phyloP scores from a whole-genome alignment of 2,329 filamentous ascomycete species.

The Verticillium nonalfalfae region DNA sequence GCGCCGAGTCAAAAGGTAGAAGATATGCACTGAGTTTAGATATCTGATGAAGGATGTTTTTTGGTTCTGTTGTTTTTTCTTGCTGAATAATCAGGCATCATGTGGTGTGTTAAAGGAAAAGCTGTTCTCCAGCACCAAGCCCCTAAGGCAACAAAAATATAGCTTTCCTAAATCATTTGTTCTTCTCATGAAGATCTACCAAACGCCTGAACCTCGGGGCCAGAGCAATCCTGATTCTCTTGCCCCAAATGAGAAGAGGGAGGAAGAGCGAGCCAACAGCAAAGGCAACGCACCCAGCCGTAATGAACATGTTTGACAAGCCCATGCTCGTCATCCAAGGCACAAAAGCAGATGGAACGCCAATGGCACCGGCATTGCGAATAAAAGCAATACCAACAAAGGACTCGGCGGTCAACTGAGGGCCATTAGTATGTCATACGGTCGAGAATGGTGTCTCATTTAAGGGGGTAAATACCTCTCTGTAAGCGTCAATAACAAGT shows the following conservation, averaged over 20 bases:
- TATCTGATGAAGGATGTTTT: too few relatives aligned
- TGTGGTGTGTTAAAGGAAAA: too few relatives aligned
- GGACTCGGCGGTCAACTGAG: slow-evolving; percentile 17
- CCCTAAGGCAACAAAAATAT: too few relatives aligned
- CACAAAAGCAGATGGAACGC: slow-evolving; percentile 18
- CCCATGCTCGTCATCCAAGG: slow-evolving; percentile 24
- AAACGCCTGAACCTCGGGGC: slow-evolving; percentile 6
- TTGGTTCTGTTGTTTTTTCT: not conserved
- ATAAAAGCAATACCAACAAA: slow-evolving; percentile 24
- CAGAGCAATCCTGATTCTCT: slow-evolving; percentile 15
- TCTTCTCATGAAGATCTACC: slow-evolving; percentile 5
- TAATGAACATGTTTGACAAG: slow-evolving; percentile 20
- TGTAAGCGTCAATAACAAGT: slow-evolving; percentile 26
- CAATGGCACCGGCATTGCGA: slow-evolving; percentile 21
- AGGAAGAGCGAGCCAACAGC: slow-evolving; percentile 16
- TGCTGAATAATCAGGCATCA: not conserved
- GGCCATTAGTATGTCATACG: not conserved
- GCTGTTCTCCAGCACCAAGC: too few relatives aligned
- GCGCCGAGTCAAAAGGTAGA: too few relatives aligned
- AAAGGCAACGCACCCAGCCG: slow-evolving; percentile 16
- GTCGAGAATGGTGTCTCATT: not conserved
- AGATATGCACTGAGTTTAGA: too few relatives aligned
- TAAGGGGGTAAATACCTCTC: slow-evolving; percentile 17
- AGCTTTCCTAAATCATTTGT: not conserved
- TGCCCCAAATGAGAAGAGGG: slow-evolving; percentile 24